These are phyloP conservation scores for Agaricus blazei DNA, from an alignment of 768 basidiomycete species.

Conservation along the genomic window DNA sequence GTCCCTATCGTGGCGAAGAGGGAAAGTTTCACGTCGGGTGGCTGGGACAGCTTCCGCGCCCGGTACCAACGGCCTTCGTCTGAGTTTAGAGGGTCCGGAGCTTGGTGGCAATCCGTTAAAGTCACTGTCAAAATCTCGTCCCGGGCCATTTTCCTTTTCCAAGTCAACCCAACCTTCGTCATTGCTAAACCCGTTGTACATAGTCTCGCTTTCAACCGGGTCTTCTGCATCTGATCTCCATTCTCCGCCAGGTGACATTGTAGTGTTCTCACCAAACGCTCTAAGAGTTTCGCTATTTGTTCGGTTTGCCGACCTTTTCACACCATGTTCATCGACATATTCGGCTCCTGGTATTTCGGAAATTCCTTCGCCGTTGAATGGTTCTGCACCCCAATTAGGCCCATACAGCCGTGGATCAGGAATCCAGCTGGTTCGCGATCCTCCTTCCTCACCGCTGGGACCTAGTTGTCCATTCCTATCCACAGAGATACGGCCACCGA, in stretches of 20 bases:
- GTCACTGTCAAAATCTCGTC: conserved; percentile 30
- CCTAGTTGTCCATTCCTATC: conserved; percentile 48
- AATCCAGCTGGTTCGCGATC: conserved; percentile 29
- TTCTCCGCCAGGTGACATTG: conserved; percentile 11
- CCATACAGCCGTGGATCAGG: conserved; percentile 52
- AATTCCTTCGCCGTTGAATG: conserved; percentile 1
- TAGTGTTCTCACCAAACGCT: conserved; percentile 10
- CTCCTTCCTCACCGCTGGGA: conserved; percentile 21
- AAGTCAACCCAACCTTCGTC: conserved; percentile 62
- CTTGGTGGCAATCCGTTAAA: conserved; percentile 30
- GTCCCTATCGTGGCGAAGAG: conserved; percentile 35
- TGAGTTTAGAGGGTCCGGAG: conserved; percentile 30
- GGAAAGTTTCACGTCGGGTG: conserved; percentile 58
- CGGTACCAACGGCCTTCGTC: conserved; percentile 29
- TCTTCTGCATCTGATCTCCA: conserved; percentile 1
- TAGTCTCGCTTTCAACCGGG: conserved; percentile 4
- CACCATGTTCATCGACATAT: conserved; percentile 31
- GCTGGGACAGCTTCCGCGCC: conserved; percentile 29
- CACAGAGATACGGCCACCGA: conserved; percentile 52
- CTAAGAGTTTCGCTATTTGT: neutral
- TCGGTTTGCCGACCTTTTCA: conserved; percentile 12
- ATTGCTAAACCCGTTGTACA: conserved; percentile 18
- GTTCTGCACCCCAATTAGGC: conserved; percentile 42
- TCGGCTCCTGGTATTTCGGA: conserved; percentile 22
- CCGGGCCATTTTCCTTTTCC: conserved; percentile 34